Evolutionary conservation across 2,329 filamentous ascomycete genomes (phyloP).

Genomic region (Capronia coronata): DNA sequence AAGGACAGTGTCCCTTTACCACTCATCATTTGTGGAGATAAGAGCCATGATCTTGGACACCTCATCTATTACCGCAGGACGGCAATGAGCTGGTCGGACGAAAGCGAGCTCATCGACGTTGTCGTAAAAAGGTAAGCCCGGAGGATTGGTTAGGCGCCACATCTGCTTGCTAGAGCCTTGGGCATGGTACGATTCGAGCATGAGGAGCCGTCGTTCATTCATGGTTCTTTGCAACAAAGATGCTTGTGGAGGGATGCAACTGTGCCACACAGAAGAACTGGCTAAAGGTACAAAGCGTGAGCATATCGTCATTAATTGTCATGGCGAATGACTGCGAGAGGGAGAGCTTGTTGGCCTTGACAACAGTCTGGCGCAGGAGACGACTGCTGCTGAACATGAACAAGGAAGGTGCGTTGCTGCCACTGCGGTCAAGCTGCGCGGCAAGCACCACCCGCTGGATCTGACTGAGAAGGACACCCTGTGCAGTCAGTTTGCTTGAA

Average conservation of each 20-base stretch:
- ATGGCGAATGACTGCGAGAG: too few species aligned
- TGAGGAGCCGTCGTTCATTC: conserved; percentile 15
- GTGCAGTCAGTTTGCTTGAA: too few species aligned
- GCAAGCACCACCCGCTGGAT: too few species aligned
- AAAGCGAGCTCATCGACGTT: conserved; percentile 8
- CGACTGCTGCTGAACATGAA: neutral
- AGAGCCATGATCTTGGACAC: conserved; percentile 13
- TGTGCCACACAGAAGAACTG: neutral
- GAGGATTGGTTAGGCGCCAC: conserved; percentile 14
- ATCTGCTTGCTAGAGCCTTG: conserved; percentile 2
- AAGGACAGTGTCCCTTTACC: conserved; percentile 2
- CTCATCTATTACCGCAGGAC: conserved; percentile 11
- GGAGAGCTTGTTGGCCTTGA: too few species aligned
- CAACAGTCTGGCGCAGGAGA: too few species aligned
- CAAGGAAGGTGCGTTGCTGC: neutral
- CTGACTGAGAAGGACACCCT: neutral
- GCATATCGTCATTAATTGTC: neutral
- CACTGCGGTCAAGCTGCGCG: too few species aligned
- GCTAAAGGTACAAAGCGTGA: neutral
- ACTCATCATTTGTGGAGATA: conserved; percentile 6
- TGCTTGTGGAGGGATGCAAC: neutral
- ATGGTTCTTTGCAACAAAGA: conserved; percentile 1
- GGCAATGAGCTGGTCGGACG: conserved; percentile 11
- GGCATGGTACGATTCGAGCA: conserved; percentile 16
- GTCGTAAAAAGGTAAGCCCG: conserved; percentile 11